Base-by-base conservation (phyloP, 768 basidiomycete species). In the Botryobasidium botryosum region DNA sequence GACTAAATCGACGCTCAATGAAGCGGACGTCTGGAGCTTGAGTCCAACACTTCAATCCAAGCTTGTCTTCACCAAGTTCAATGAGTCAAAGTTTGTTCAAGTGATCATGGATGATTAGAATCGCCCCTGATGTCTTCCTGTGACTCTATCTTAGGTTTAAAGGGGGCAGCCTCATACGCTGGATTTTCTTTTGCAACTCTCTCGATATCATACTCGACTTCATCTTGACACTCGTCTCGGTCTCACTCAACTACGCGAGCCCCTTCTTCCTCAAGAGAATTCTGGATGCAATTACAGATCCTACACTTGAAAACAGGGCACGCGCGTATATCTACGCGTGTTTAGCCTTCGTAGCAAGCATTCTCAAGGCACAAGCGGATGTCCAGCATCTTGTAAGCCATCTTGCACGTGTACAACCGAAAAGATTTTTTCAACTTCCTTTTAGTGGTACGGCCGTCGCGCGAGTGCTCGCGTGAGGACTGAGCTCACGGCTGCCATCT, bases 391-490 rank as follows among this genome's bases (percentile, higher is more conserved):
- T 21, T 4, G n/a, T n/a, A n/a, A n/a, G n/a, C n/a, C n/a, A n/a
- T n/a, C n/a, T 5, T 18, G 38, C 29, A 45, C 24, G 35, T 6
- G 70, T 72, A 0, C 65, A 82, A 61, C 65, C 75, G 1, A 79
- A 86, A 52, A 61, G 78, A 3, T 77, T 79, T 46, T 81, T 83
- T 56, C 65, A 85, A 12, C n/a, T n/a, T n/a, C n/a, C n/a, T n/a
- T n/a, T n/a, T n/a, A n/a, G n/a, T 88, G 83, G 82, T 75, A 71
- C 45, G 76, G 79, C 18, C 72, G 88, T 35, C 74, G 85, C n/a
- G 83, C 75, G 1, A 57, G 67, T 0, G 79, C 78, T 1, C 68
- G 82, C 20, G 74, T 85, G 46, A 75, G 82, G 6, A 69, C 71
- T 10, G 81, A 83, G 61, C 69, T 91, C 15, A 88, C 85, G 77